Base-by-base conservation (phyloP, 306 rosid genomes). In the Rosa rugosa region DNA sequence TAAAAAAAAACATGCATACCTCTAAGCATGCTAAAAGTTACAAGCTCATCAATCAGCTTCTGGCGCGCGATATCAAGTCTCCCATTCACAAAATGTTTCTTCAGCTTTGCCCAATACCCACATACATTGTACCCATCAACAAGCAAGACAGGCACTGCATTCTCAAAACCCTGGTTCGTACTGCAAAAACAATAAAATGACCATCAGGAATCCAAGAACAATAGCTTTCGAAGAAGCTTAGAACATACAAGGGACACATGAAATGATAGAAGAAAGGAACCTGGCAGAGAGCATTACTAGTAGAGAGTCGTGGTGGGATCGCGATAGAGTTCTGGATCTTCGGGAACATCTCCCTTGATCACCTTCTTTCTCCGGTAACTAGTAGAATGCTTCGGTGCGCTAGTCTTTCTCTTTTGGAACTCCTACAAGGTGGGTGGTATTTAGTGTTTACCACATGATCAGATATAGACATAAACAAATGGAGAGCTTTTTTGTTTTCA, bases 91-190 rank as follows among this genome's bases (percentile, higher is more conserved):
- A 91, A 92, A 82, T 92, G 88, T 78, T 94, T 92, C 91, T 94
- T 94, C 81, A 94, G 86, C 80, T 94, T 94, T 16, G 83, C 81
- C 99, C 99, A 94, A 73, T 91, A 91, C 65, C 99, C 97, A 77
- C 99, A 94, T 6, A 94, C 95, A 82, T 94, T 94, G 76, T 94
- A 94, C 25, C 99, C 97, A 85, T 94, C 97, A 6, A 91, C 99
- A 76, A 92, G 97, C 91, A 94, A 84, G 6, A 94, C 97, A 44
- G 95, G 99, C 65, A 86, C 89, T 0, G 92, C 95, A 49, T 59
- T 72, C 65, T 91, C 90, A 65, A 88, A n/a, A 41, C 93, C 97
- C 88, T 82, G 90, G 82, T 92, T 85, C 51, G 98, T 91, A 81
- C 97, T 92, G 94, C 62, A 65, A 57, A 50, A 46, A 17, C 46